These are phyloP conservation scores for Beauveria caledonica DNA, from an alignment of 2,329 filamentous ascomycete species.

Conservation along the genomic window DNA sequence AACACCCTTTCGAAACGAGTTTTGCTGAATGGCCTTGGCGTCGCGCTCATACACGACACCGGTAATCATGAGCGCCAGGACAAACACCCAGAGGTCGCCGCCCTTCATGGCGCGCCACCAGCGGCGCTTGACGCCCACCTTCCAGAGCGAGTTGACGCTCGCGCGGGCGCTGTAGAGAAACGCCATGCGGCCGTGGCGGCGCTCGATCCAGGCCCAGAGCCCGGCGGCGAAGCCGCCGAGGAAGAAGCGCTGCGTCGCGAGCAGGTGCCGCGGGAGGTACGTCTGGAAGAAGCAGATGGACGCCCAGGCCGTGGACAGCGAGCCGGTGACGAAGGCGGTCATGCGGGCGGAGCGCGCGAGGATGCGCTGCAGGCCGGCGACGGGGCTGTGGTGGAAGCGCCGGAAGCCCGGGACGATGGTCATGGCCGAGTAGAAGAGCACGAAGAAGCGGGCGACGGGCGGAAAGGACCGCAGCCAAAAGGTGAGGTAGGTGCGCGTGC, in stretches of 20 bases:
- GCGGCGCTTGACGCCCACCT: slow-evolving; percentile 82
- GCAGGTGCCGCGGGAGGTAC: slow-evolving; percentile 62
- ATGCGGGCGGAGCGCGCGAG: slow-evolving; percentile 63
- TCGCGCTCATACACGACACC: slow-evolving; percentile 70
- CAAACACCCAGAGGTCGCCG: slow-evolving; percentile 79
- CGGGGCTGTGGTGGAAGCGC: slow-evolving; percentile 59
- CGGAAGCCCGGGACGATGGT: slow-evolving; percentile 59
- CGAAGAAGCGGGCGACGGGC: slow-evolving; percentile 66
- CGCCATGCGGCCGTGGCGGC: slow-evolving; percentile 52
- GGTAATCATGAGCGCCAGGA: slow-evolving; percentile 67
- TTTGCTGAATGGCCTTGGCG: slow-evolving; percentile 58
- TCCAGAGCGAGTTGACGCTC: slow-evolving; percentile 81
- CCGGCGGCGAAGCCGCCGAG: slow-evolving; percentile 80
- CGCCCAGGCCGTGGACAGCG: slow-evolving; percentile 83
- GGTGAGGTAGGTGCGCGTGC: slow-evolving; percentile 75
- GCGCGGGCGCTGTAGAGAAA: slow-evolving; percentile 73
- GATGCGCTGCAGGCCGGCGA: slow-evolving; percentile 58
- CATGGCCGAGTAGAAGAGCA: slow-evolving; percentile 64
- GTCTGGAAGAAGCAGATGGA: slow-evolving; percentile 83
- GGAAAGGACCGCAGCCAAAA: slow-evolving; percentile 84
- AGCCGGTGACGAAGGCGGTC: slow-evolving; percentile 65
- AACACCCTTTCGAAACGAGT: slow-evolving; percentile 60
- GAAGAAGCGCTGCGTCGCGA: slow-evolving; percentile 83
- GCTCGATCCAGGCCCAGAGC: slow-evolving; percentile 73
- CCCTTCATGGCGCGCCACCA: slow-evolving; percentile 80